Evolutionary conservation across 2,329 filamentous ascomycete genomes (phyloP), one percentile per base, ranked within the genome.

Genomic region (Trichoderma simmonsii): DNA sequence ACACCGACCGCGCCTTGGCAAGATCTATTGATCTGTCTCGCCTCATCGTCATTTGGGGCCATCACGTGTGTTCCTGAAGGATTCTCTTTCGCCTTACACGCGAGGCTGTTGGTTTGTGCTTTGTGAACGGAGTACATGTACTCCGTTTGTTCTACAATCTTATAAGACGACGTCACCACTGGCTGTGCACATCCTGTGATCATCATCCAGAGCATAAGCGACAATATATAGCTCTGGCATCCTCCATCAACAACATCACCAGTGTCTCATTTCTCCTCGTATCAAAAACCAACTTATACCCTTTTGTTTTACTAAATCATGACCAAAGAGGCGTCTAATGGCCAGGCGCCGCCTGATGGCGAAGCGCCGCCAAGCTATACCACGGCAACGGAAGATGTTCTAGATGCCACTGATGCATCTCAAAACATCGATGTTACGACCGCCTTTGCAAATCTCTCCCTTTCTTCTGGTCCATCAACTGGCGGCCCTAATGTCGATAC

Each of bases 401-500:
- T 15, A 51, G 56, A 70, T 18, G 56, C 32, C 39, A 7, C 39
- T 15, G 39, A 62, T 24, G 6, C 43, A 14, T 28, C 67, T 18
- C 48, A 34, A 26, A 28, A 71, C 61, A 62, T 71, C 26, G 69
- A 71, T 2, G 28, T 71, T 28, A 71, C 69, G 4, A 30, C 61
- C 18, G 57, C 69, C 0, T 71, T 66, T 28, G 69, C 69, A 21
- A 59, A 66, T 14, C 69, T 71, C 43, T 60, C 62, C 15, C 72
- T 57, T 68, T 73, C 61, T 51, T 60, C 69, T 1, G 18, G 18
- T 3, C 34, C 48, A 9, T 3, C 36, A 48, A 51, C 26, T 3
- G 69, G 61, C 4, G 36, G 34, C 21, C 69, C 69, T 6, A 34
- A 34, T 4, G 54, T 66, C 14, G 85, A 90, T 72, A 86, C 89